A percentile compares a stretch with the other conserved stretches of the same genome.
Evolutionary conservation across 257 asterid genomes (phyloP).

Genomic region (Primulina tabacum): DNA sequence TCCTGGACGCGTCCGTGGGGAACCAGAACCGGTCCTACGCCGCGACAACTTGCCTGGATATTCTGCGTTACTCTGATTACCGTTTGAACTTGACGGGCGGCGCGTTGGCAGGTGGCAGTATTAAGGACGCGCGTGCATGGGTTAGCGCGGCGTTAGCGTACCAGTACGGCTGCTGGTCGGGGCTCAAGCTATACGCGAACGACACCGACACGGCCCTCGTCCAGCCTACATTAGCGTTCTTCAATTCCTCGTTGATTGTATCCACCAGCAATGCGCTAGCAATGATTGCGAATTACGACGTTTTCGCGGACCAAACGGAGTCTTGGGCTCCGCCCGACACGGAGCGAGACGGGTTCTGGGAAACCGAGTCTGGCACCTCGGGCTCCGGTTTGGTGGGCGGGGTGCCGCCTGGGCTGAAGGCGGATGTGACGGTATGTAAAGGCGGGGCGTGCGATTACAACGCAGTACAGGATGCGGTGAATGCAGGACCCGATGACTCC

Average conservation of each 20-base stretch:
- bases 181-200: slow-evolving; percentile 46
- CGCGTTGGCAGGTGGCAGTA: slow-evolving; percentile 25
- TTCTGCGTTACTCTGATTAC: slow-evolving; percentile 36
- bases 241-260: slow-evolving; percentile 31
- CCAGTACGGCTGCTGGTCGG: slow-evolving; percentile 63
- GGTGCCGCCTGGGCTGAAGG: slow-evolving; percentile 35
- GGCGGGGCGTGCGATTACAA: slow-evolving; percentile 36
- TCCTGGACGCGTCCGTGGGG: slow-evolving; percentile 31
- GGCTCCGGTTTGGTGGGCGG: slow-evolving; percentile 14
- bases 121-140: slow-evolving; percentile 75
- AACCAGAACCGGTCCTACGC: slow-evolving; percentile 48
- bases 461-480: slow-evolving; percentile 61
- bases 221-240: slow-evolving; percentile 44
- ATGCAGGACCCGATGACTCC: slow-evolving; percentile 41
- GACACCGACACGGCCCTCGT: slow-evolving; percentile 35
- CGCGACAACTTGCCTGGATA: slow-evolving; percentile 41
- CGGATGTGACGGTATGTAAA: slow-evolving; percentile 52
- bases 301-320: slow-evolving; percentile 37
- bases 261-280: slow-evolving; percentile 43
- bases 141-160: slow-evolving; percentile 51
- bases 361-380: slow-evolving; percentile 16
- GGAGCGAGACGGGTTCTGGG: slow-evolving; percentile 73
- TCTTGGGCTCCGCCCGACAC: slow-evolving; percentile 49
- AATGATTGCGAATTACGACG: slow-evolving; percentile 50
- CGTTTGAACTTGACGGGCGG: slow-evolving; percentile 29